phyloP scores from a whole-genome alignment of 129 eudicot genomes.

The Lactuca saligna region DNA sequence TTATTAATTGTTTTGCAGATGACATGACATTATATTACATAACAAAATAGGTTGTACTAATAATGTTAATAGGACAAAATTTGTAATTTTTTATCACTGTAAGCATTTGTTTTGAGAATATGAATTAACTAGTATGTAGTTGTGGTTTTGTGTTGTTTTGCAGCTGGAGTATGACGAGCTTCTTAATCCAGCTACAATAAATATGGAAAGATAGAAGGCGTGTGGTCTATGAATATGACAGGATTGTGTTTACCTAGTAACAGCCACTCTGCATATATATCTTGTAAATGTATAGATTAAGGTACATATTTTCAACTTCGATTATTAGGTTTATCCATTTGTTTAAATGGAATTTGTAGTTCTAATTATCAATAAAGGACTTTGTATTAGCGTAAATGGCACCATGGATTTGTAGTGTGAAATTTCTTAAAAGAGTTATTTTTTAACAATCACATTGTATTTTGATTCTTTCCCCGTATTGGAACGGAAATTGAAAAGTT shows the following conservation, averaged over 20 bases:
- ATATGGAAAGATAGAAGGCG: conserved; percentile 41
- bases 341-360: conserved; percentile 11
- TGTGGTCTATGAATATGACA: background rate
- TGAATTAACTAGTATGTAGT: background rate
- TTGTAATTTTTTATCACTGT: too few relatives aligned
- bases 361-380: conserved; percentile 1
- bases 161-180: conserved; percentile 75
- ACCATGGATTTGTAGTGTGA: background rate
- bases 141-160: conserved; percentile 14
- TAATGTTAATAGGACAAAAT: too few relatives aligned
- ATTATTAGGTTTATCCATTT: conserved; percentile 1
- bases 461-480: too few relatives aligned
- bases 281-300: conserved; percentile 43
- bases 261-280: conserved; percentile 29
- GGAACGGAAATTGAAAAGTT: background rate
- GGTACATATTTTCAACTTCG: conserved; percentile 22
- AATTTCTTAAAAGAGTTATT: background rate
- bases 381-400: conserved; percentile 8
- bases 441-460: too few relatives aligned
- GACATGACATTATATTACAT: background rate
- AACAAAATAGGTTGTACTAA: background rate
- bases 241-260: conserved; percentile 17
- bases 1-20: too few relatives aligned
- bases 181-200: conserved; percentile 39
- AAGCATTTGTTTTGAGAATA: too few relatives aligned